Evolutionary conservation across 2,329 filamentous ascomycete genomes (phyloP), one percentile per base, ranked within the genome.

Genomic region (Cordyceps farinosa): DNA sequence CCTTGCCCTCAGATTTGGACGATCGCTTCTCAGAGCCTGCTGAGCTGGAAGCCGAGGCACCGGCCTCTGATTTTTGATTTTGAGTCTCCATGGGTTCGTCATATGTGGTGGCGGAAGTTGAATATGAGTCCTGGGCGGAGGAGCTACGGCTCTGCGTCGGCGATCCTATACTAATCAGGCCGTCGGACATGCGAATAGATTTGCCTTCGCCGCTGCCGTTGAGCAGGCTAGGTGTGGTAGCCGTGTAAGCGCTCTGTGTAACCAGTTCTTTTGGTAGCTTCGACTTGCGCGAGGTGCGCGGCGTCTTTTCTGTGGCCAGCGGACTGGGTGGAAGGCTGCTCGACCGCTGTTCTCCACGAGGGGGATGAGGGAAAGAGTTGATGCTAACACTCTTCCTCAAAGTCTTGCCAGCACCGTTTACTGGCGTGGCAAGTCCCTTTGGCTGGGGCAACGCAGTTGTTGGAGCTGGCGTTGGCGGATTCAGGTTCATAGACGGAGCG

Each of bases 381-480:
- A 97, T 96, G 81, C 93, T 97, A 71, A 96, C 89, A 1, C 90
- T 90, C 77, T 96, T 96, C 66, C 92, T 87, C 62, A 97, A 77
- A 1, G 88, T 86, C 75, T 88, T 93, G 32, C 87, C 86, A 5
- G 85, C 79, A 38, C 79, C 79, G 66, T 85, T 87, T 15, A 86
- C 77, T 11, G 58, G 58, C 42, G 79, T 80, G 9, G 86, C 81
- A 6, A 81, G 76, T 2, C 83, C 80, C 64, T 84, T 84, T 22
- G 85, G 79, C 17, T 85, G 80, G 5, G 85, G 83, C 11, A 88
- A 76, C 56, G 81, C 79, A 5, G 83, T 81, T 10, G 79, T 80
- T 7, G 84, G 78, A 42, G 81, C 79, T 36, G 84, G 80, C 45
- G 83, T 81, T n/a, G 82, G 77, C 36, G 84, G 82, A 29, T 82